These are phyloP conservation scores for Botrytis paeoniae DNA, from an alignment of 2,329 filamentous ascomycete species.

Conservation along the genomic window DNA sequence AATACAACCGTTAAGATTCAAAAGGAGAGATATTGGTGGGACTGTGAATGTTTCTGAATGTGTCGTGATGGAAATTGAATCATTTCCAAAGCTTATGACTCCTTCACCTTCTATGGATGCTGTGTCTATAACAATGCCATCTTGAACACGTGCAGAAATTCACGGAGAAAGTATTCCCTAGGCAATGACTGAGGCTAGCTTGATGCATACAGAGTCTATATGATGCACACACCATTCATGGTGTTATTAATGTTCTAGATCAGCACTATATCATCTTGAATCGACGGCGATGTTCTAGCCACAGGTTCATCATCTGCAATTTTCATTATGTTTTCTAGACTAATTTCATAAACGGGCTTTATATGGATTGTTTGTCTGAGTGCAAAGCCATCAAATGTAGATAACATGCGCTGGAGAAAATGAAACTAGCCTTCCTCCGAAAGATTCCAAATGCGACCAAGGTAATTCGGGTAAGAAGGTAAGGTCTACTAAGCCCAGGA, in stretches of 20 bases:
- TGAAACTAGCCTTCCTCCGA: not conserved
- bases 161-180: accelerated
- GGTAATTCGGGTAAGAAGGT: too few species aligned
- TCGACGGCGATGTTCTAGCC: too few species aligned
- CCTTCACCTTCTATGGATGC: not conserved
- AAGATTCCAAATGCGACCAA: not conserved
- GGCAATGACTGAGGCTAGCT: not conserved
- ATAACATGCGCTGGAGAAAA: not conserved
- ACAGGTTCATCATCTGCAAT: accelerated
- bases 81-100: not conserved
- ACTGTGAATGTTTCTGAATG: not conserved
- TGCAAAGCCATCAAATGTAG: not conserved
- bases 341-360: not conserved
- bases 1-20: accelerated
- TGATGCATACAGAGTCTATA: not conserved
- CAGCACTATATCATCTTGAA: not conserved
- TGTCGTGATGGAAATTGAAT: not conserved
- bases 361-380: too few species aligned
- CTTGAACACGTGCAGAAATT: too few species aligned
- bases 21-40: not conserved
- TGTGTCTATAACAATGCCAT: not conserved
- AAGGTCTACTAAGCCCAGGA: not conserved
- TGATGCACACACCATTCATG: not conserved
- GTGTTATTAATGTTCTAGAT: not conserved
- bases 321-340: not conserved